These are phyloP conservation scores for Chernovozyma aurita DNA, from an alignment of 1,139 yeast genomes.

Conservation along the genomic window DNA sequence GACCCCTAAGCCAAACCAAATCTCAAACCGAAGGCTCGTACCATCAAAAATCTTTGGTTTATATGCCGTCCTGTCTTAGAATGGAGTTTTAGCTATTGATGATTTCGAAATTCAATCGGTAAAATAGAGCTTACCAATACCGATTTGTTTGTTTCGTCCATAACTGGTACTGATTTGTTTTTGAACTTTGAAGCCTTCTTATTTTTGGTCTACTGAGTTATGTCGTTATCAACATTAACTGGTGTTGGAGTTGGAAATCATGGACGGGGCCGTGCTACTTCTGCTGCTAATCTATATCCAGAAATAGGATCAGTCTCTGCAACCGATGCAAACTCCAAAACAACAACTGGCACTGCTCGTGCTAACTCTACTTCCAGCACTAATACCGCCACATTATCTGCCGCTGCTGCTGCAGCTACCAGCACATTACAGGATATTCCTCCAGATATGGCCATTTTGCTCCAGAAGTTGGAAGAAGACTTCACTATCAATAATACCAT, in stretches of 20 bases:
- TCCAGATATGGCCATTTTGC: constrained; percentile 42
- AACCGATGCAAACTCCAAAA: constrained; percentile 19
- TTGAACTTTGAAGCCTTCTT: no score
- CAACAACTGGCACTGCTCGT: constrained; percentile 9
- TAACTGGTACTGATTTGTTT: no score
- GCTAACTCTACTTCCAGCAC: constrained; percentile 1
- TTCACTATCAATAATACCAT: constrained; percentile 37
- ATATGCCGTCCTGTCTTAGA: no score
- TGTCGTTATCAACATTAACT: constrained; percentile 14
- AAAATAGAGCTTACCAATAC: no score
- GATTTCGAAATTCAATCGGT: no score
- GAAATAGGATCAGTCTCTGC: constrained; percentile 23
- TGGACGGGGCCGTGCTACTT: constrained; percentile 1
- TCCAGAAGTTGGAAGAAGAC: constrained; percentile 42
- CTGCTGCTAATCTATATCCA: constrained; percentile 11
- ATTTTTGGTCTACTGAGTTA: no score
- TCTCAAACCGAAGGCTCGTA: no score
- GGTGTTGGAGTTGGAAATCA: constrained; percentile 10
- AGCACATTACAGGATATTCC: constrained; percentile 34
- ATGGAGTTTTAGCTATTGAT: no score
- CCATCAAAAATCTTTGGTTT: no score
- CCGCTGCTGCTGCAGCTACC: constrained; percentile 8
- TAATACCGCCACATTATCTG: constrained; percentile 6
- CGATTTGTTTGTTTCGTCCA: no score
- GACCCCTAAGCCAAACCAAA: no score